Evolutionary conservation across 2,329 filamentous ascomycete genomes (phyloP).

Genomic region (Hypoxylon sp.): DNA sequence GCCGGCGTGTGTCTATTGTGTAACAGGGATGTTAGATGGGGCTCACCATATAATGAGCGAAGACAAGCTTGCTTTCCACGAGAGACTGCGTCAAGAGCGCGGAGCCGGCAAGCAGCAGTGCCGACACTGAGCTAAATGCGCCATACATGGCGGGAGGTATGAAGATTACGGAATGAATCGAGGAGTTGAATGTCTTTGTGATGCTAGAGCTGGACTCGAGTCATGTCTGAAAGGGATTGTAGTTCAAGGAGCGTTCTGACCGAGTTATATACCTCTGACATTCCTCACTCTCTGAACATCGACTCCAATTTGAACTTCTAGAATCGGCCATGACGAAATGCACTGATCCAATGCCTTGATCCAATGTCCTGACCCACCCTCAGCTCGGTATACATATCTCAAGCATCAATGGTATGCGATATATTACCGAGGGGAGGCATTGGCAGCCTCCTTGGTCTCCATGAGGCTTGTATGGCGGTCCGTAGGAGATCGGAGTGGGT

Average conservation of each 20-base stretch:
- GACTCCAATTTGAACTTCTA: neutral
- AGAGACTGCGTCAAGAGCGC: slow-evolving; percentile 41
- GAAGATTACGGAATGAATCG: neutral
- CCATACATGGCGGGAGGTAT: slow-evolving; percentile 29
- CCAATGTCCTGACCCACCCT: slow-evolving; percentile 3
- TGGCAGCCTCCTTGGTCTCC: slow-evolving; percentile 1
- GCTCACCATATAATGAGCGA: slow-evolving; percentile 51
- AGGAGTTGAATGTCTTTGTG: neutral
- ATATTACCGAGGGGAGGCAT: slow-evolving; percentile 18
- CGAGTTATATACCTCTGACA: slow-evolving; percentile 26
- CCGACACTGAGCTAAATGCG: slow-evolving; percentile 40
- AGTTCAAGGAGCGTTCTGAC: neutral
- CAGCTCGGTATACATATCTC: slow-evolving; percentile 26
- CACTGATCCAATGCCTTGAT: neutral
- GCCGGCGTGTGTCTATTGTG: neutral
- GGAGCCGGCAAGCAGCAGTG: slow-evolving; percentile 41
- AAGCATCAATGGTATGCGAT: slow-evolving; percentile 27
- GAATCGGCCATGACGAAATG: slow-evolving; percentile 20
- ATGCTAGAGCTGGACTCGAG: slow-evolving; percentile 8
- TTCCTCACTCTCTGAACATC: neutral
- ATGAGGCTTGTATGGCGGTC: neutral
- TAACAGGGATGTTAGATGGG: neutral
- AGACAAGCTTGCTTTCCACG: slow-evolving; percentile 50
- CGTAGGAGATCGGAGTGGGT: slow-evolving; percentile 1
- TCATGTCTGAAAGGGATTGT: neutral